Conservation (phyloP, 148 eudicot species). For the Rheum nobile region DNA sequence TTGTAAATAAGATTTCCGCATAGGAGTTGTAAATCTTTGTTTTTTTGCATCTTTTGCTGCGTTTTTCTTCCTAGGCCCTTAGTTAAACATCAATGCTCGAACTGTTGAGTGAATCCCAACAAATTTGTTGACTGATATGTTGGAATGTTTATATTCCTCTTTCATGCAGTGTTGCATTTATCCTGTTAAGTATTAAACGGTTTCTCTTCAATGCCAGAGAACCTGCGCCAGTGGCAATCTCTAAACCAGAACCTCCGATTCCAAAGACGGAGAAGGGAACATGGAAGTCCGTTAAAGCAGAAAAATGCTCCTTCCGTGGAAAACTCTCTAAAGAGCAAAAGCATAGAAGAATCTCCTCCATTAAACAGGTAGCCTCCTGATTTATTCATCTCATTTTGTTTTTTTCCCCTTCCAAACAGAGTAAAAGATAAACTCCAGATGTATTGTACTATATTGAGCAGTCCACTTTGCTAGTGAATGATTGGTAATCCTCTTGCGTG, state of each 20-base stretch:
- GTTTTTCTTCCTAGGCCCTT: neutral
- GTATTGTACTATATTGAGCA: neutral
- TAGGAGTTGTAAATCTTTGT: neutral
- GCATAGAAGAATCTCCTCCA: conserved; percentile 26
- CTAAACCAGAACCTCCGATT: conserved; percentile 20
- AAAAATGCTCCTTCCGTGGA: conserved; percentile 17
- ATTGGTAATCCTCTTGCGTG: neutral
- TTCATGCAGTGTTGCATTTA: neutral
- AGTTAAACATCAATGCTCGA: neutral
- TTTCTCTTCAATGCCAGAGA: conserved; percentile 18
- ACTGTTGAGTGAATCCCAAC: neutral
- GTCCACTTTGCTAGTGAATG: neutral
- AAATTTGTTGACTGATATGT: neutral
- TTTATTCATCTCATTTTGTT: neutral
- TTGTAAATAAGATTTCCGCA: neutral
- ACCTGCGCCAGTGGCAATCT: conserved; percentile 18
- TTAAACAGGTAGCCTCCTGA: conserved; percentile 24
- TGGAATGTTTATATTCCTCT: neutral
- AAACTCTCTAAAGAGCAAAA: conserved; percentile 20
- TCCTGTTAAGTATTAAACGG: neutral
- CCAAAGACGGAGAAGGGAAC: conserved; percentile 48
- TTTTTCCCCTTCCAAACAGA: neutral
- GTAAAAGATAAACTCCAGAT: neutral
- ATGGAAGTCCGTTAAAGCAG: conserved; percentile 62
- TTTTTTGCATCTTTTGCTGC: neutral